Evolutionary conservation across 2,329 filamentous ascomycete species (phyloP).

Genomic region (Graphilbum sp.): DNA sequence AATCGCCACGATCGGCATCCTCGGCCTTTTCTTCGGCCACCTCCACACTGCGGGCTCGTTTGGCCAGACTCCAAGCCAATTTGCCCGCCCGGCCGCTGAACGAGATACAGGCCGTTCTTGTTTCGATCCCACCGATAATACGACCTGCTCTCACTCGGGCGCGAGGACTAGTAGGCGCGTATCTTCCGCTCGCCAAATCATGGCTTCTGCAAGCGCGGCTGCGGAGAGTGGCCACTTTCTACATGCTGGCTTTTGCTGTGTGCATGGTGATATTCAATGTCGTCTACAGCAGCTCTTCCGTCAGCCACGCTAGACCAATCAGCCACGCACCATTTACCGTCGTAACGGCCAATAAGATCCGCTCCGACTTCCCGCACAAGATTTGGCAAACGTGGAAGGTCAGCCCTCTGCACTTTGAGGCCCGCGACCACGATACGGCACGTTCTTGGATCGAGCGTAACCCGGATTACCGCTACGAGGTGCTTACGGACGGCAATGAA

Average conservation of each 20-base stretch:
- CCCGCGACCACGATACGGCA: slow-evolving; percentile 42
- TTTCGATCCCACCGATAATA: neutral
- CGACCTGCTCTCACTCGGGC: neutral
- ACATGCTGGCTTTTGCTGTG: slow-evolving; percentile 3
- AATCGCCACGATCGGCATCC: slow-evolving; percentile 4
- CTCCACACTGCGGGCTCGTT: neutral
- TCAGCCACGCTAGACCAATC: neutral
- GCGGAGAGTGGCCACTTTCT: slow-evolving; percentile 6
- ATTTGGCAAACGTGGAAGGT: slow-evolving; percentile 70
- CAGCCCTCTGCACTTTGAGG: slow-evolving; percentile 48
- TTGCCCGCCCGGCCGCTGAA: slow-evolving; percentile 1
- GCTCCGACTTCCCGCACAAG: slow-evolving; percentile 41
- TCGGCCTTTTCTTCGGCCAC: slow-evolving; percentile 4
- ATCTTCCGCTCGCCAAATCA: neutral
- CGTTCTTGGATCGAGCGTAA: slow-evolving; percentile 52
- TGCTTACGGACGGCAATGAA: slow-evolving; percentile 53
- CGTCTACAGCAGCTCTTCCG: too few species aligned
- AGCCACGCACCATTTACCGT: neutral
- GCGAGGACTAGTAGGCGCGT: neutral
- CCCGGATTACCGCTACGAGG: slow-evolving; percentile 49
- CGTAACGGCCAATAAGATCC: slow-evolving; percentile 2
- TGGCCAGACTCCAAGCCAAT: slow-evolving; percentile 3
- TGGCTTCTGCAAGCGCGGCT: slow-evolving; percentile 5
- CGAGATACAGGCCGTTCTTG: neutral
- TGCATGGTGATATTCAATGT: slow-evolving; percentile 1